These are phyloP conservation scores for Zanthoxylum bungeanum DNA, from an alignment of 345 rosid genomes.

Conservation along the genomic window DNA sequence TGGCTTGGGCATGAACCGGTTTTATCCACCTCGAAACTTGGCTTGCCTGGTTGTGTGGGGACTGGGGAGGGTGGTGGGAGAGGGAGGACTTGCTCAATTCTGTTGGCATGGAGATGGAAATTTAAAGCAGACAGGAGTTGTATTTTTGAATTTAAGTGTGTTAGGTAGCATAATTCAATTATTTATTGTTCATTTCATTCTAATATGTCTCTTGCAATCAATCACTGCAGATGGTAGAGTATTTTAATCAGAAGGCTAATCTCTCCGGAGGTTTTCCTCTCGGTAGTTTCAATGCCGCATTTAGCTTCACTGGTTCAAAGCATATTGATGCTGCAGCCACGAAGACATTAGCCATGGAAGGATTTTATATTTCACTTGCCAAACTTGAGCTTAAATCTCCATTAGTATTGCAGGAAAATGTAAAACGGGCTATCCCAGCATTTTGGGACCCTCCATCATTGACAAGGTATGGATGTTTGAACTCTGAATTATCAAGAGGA, in stretches of 20 bases:
- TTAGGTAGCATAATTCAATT: neutral
- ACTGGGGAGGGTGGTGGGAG: neutral
- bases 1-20: neutral
- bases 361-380: constrained; percentile 57
- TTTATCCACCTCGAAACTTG: neutral
- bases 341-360: constrained; percentile 63
- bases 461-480: constrained; percentile 46
- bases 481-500: constrained; percentile 6
- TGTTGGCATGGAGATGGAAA: neutral
- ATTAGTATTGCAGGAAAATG: constrained; percentile 44
- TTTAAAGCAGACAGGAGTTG: neutral
- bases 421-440: constrained; percentile 48
- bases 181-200: neutral
- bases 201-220: constrained; percentile 7
- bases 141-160: neutral
- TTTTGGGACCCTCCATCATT: constrained; percentile 62
- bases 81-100: neutral
- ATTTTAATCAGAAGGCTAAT: constrained; percentile 50
- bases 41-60: neutral
- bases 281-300: constrained; percentile 66
- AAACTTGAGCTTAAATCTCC: constrained; percentile 45
- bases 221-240: constrained; percentile 58
- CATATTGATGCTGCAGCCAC: constrained; percentile 53
- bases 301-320: constrained; percentile 61
- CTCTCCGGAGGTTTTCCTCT: constrained; percentile 46